Evolutionary conservation across 2,329 filamentous ascomycete genomes (phyloP).

Genomic region (Epichloe aotearoae): DNA sequence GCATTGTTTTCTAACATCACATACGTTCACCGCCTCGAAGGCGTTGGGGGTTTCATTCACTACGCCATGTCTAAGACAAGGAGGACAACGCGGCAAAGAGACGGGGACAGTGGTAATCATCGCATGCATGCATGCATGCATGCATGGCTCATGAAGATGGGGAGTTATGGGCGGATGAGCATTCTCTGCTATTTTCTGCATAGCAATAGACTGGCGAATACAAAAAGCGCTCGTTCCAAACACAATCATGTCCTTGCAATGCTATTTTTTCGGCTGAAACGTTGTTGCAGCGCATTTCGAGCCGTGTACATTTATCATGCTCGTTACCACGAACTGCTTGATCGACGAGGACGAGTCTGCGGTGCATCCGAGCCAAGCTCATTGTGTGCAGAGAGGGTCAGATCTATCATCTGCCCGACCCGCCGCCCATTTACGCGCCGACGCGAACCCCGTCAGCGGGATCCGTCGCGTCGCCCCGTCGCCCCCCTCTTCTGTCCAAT

Average conservation of each 20-base stretch:
- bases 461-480: neutral
- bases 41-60: neutral
- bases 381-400: no score
- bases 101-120: neutral
- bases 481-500: neutral
- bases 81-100: neutral
- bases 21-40: neutral
- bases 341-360: no score
- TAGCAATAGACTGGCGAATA: conserved; percentile 5
- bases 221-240: conserved; percentile 3
- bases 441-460: neutral
- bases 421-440: neutral
- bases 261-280: neutral
- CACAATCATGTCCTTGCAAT: neutral
- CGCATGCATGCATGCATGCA: neutral
- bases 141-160: neutral
- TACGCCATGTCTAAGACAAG: neutral
- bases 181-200: neutral
- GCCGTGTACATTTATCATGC: no score
- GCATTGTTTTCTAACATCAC: neutral
- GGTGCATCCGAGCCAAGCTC: no score
- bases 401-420: neutral
- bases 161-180: neutral
- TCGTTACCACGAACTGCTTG: no score
- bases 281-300: neutral